A percentile compares a stretch with the other conserved stretches of the same genome.
Evolutionary conservation across 73 alveolate genomes (phyloP).

Genomic region (Diophrys sp.): DNA sequence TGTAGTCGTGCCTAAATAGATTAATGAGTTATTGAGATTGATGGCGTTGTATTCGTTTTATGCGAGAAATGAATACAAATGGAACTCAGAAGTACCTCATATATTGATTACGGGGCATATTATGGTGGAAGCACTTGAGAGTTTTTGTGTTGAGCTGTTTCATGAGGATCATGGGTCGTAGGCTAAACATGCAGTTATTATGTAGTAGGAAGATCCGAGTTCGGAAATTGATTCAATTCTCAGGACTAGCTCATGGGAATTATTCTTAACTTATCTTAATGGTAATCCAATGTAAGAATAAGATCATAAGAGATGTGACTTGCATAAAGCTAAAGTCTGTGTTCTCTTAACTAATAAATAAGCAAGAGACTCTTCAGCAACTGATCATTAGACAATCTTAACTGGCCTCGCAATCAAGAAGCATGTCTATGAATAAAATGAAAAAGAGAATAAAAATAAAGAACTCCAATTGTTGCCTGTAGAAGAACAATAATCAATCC

Average conservation of each 20-base stretch:
- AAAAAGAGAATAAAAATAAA: slow-evolving; percentile 38
- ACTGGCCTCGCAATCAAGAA: slow-evolving; percentile 87
- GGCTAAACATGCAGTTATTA: slow-evolving; percentile 84
- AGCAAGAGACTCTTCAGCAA: slow-evolving; percentile 80
- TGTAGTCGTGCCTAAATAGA: slow-evolving; percentile 83
- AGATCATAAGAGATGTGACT: slow-evolving; percentile 87
- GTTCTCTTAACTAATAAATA: slow-evolving; percentile 89
- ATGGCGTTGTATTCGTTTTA: slow-evolving; percentile 75
- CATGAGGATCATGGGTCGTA: slow-evolving; percentile 95
- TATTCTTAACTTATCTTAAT: slow-evolving; percentile 80
- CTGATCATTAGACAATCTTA: slow-evolving; percentile 91
- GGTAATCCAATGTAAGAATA: slow-evolving; percentile 66
- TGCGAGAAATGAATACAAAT: slow-evolving; percentile 76
- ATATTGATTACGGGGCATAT: slow-evolving; percentile 86
- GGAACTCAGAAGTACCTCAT: slow-evolving; percentile 79
- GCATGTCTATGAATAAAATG: slow-evolving; percentile 80
- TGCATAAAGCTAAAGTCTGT: slow-evolving; percentile 85
- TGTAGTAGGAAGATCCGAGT: slow-evolving; percentile 80
- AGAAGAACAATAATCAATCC: slow-evolving; percentile 25
- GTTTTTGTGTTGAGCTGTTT: slow-evolving; percentile 88
- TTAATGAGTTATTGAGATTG: slow-evolving; percentile 78
- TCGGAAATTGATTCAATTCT: slow-evolving; percentile 84
- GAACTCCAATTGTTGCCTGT: no score
- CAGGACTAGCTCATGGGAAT: slow-evolving; percentile 78
- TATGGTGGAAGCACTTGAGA: slow-evolving; percentile 77